Conservation (phyloP, 2,329 filamentous ascomycete genomes). For the Neobulgaria alba region DNA sequence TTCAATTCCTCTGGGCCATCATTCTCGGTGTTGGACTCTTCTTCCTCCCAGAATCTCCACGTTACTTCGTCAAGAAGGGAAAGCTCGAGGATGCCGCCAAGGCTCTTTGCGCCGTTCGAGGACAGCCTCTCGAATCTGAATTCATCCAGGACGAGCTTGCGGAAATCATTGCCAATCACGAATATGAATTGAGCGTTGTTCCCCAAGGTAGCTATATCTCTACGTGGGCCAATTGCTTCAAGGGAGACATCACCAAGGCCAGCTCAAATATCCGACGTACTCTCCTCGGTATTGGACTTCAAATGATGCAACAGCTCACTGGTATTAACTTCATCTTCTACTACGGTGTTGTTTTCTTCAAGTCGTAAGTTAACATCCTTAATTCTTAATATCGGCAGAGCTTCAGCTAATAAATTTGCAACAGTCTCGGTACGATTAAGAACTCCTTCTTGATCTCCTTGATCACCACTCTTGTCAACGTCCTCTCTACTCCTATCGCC, state of each 20-base stretch:
- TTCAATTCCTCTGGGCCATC: slow-evolving; percentile 74
- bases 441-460: slow-evolving; percentile 78
- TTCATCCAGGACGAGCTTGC: slow-evolving; percentile 71
- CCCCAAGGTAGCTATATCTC: slow-evolving; percentile 56
- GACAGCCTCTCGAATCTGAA: slow-evolving; percentile 62
- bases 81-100: slow-evolving; percentile 54
- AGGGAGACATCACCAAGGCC: slow-evolving; percentile 49
- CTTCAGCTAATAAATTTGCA: too few relatives aligned
- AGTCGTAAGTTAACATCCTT: slow-evolving; percentile 34
- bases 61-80: slow-evolving; percentile 76
- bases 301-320: slow-evolving; percentile 70
- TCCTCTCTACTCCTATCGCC: slow-evolving; percentile 73
- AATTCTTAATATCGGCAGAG: too few relatives aligned
- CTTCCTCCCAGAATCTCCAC: slow-evolving; percentile 75
- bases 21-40: slow-evolving; percentile 66
- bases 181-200: slow-evolving; percentile 67
- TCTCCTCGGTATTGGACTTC: slow-evolving; percentile 61
- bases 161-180: slow-evolving; percentile 83
- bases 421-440: slow-evolving; percentile 57
- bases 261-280: slow-evolving; percentile 64
- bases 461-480: slow-evolving; percentile 83
- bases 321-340: slow-evolving; percentile 93
- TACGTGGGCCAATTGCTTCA: slow-evolving; percentile 63
- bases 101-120: slow-evolving; percentile 60
- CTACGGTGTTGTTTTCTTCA: slow-evolving; percentile 77